phyloP scores from a whole-genome alignment of 805 yeast species.

The Metschnikowia dekortorum region DNA sequence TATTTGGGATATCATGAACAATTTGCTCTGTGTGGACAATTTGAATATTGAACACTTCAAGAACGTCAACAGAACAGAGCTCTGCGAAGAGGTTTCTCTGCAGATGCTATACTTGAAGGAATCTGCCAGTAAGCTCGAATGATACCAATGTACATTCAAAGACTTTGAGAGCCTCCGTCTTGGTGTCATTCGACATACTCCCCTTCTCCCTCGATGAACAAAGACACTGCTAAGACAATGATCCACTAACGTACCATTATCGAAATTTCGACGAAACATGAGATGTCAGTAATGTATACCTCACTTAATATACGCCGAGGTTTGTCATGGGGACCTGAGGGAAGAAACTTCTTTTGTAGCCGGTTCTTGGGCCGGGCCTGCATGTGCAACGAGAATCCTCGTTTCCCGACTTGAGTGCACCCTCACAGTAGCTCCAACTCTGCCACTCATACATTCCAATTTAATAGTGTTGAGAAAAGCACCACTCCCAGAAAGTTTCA shows the following conservation, averaged over 20 bases:
- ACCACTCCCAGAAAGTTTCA: background rate
- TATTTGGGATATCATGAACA: constrained; percentile 58
- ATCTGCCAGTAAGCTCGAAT: constrained; percentile 27
- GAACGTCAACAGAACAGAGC: constrained; percentile 34
- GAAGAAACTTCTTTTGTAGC: background rate
- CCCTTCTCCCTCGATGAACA: background rate
- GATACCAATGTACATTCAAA: background rate
- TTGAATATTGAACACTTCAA: constrained; percentile 43
- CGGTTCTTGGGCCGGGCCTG: background rate
- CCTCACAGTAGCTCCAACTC: background rate
- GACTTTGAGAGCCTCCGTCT: background rate
- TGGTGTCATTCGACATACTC: background rate
- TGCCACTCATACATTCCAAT: background rate
- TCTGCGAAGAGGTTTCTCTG: constrained; percentile 47
- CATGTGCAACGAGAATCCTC: background rate
- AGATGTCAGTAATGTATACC: no score
- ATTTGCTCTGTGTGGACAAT: constrained; percentile 48
- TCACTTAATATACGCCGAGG: no score
- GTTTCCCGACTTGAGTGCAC: background rate
- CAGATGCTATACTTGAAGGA: constrained; percentile 42
- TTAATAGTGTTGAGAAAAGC: background rate
- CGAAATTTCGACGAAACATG: no score
- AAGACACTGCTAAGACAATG: background rate
- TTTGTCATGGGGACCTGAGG: background rate
- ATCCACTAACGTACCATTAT: no score